Evolutionary conservation across 1,139 yeast genomes (phyloP).

Genomic region (Lodderomyces beijingensis): DNA sequence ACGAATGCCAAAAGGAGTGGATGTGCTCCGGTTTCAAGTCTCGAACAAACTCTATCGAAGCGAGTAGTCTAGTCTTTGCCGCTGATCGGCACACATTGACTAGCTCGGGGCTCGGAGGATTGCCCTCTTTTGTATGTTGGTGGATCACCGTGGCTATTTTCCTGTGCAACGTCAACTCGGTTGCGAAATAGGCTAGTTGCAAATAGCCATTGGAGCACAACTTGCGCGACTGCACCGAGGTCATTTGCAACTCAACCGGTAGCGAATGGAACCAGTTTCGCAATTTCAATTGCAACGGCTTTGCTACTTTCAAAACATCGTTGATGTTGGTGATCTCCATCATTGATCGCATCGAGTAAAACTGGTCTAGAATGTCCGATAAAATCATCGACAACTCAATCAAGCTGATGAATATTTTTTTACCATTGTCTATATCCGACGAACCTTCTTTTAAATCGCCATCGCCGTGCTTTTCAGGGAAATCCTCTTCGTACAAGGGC

Average conservation of each 20-base stretch:
- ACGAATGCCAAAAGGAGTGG: slow-evolving; percentile 85
- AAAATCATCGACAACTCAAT: slow-evolving; percentile 66
- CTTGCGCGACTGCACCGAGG: slow-evolving; percentile 54
- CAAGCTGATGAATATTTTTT: slow-evolving; percentile 63
- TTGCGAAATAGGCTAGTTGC: slow-evolving; percentile 81
- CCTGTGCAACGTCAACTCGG: slow-evolving; percentile 80
- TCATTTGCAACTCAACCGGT: slow-evolving; percentile 68
- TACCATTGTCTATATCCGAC: slow-evolving; percentile 70
- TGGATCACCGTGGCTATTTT: slow-evolving; percentile 63
- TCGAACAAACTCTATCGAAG: slow-evolving; percentile 76
- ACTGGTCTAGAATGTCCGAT: slow-evolving; percentile 64
- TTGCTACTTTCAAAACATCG: slow-evolving; percentile 67
- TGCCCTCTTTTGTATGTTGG: slow-evolving; percentile 35
- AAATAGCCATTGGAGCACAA: slow-evolving; percentile 68
- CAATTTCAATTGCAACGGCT: slow-evolving; percentile 76
- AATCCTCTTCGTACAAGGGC: slow-evolving; percentile 63
- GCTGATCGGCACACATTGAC: slow-evolving; percentile 76
- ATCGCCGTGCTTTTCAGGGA: slow-evolving; percentile 63
- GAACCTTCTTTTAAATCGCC: slow-evolving; percentile 57
- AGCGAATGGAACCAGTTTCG: slow-evolving; percentile 83
- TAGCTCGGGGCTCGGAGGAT: slow-evolving; percentile 51
- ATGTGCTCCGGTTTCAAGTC: slow-evolving; percentile 76
- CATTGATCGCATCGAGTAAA: slow-evolving; percentile 69
- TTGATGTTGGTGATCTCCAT: slow-evolving; percentile 53
- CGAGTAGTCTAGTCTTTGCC: slow-evolving; percentile 73